Conservation (phyloP, 2,329 filamentous ascomycete genomes). For the Colletotrichum spaethianum region DNA sequence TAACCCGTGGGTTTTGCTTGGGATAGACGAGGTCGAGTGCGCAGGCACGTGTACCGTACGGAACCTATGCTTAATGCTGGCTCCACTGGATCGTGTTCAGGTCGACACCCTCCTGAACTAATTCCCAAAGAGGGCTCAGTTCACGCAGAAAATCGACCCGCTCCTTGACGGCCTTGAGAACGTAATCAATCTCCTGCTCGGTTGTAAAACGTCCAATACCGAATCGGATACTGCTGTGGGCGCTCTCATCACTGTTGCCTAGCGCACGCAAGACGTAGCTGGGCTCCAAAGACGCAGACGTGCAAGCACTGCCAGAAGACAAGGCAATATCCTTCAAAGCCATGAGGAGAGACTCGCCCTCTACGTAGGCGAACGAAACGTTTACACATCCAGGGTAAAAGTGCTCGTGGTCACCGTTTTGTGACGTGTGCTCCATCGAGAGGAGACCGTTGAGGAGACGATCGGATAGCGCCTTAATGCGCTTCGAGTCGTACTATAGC, state of each 20-base stretch:
- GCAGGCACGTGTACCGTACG: neutral
- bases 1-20: neutral
- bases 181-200: slow-evolving; percentile 95
- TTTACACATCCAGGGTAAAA: slow-evolving; percentile 99
- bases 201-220: slow-evolving; percentile 98
- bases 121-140: slow-evolving; percentile 95
- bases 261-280: slow-evolving; percentile 96
- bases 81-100: slow-evolving; percentile 98
- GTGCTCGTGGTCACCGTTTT: slow-evolving; percentile 86
- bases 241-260: slow-evolving; percentile 96
- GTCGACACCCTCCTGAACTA: slow-evolving; percentile 97
- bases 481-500: slow-evolving; percentile 88
- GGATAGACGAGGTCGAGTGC: neutral
- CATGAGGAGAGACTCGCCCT: slow-evolving; percentile 98
- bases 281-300: slow-evolving; percentile 94
- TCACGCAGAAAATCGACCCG: slow-evolving; percentile 94
- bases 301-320: slow-evolving; percentile 96
- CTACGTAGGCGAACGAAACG: slow-evolving; percentile 97
- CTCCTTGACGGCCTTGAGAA: slow-evolving; percentile 92
- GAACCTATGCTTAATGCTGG: slow-evolving; percentile 76
- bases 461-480: slow-evolving; percentile 86
- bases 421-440: slow-evolving; percentile 89
- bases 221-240: slow-evolving; percentile 97
- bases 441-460: slow-evolving; percentile 87
- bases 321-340: slow-evolving; percentile 97